phyloP scores from a whole-genome alignment of 1,284 basidiomycete species.

The Trichosporon ovoides region DNA sequence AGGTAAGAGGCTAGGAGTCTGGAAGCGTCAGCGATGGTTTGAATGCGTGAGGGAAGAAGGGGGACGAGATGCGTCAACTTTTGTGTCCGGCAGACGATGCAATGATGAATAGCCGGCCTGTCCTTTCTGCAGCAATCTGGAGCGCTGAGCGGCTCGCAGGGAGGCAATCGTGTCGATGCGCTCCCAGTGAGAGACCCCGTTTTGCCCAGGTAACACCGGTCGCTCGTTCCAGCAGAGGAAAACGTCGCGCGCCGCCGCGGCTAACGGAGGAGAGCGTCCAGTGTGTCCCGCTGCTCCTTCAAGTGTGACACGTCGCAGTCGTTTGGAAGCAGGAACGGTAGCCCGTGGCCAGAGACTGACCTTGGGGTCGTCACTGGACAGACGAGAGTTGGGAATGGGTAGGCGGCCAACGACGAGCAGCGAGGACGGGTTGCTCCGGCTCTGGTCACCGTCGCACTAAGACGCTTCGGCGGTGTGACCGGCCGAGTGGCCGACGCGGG shows the following conservation, averaged over 20 bases:
- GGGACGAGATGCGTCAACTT: background rate
- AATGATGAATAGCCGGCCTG: background rate
- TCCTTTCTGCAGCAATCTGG: background rate
- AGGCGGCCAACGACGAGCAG: background rate
- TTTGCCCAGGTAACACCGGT: too few species aligned
- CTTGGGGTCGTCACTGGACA: too few species aligned
- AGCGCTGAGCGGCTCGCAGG: too few species aligned
- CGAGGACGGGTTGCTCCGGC: background rate
- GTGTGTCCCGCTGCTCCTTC: too few species aligned
- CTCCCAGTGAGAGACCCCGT: too few species aligned
- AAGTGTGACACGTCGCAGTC: too few species aligned
- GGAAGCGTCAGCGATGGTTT: background rate
- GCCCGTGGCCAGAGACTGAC: background rate
- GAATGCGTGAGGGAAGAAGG: background rate
- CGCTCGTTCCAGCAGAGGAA: background rate
- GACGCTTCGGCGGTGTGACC: background rate
- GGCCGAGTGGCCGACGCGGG: background rate
- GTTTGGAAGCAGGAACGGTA: background rate
- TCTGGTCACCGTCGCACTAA: background rate
- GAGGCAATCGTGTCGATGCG: too few species aligned
- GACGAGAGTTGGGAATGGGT: background rate
- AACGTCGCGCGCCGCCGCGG: background rate
- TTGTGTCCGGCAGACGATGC: background rate
- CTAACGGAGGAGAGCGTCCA: background rate
- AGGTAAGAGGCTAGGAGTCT: conserved; percentile 2